phyloP scores from a whole-genome alignment of 768 basidiomycete species.

The Wakefieldia striispora region DNA sequence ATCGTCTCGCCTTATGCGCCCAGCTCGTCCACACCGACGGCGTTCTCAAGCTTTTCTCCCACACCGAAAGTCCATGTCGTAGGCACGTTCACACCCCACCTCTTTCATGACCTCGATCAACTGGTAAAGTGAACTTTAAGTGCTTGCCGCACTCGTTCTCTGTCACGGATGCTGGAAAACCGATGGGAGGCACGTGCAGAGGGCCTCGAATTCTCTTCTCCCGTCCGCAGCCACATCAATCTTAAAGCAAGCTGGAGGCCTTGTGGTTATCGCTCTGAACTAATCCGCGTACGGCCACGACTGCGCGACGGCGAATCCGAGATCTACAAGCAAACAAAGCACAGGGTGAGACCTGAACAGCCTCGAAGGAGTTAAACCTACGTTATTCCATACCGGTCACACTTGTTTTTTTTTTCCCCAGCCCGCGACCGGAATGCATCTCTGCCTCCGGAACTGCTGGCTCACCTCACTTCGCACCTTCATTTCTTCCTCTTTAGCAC shows the following conservation, averaged over 20 bases:
- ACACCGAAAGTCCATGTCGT: constrained; percentile 25
- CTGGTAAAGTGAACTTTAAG: constrained; percentile 24
- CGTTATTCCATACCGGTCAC: constrained; percentile 4
- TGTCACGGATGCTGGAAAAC: not conserved
- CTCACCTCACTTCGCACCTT: not conserved
- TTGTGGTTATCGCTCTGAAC: constrained; percentile 12
- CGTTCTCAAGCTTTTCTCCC: constrained; percentile 25
- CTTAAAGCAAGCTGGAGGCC: not conserved
- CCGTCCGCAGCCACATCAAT: not conserved
- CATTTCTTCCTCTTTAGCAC: not conserved
- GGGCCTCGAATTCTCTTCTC: constrained; percentile 4
- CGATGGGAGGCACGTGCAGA: not conserved
- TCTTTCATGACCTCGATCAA: constrained; percentile 22
- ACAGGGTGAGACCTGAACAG: constrained; percentile 22
- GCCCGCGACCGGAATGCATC: not conserved
- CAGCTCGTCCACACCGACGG: constrained; percentile 27
- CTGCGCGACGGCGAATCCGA: not conserved
- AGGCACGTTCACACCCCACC: constrained; percentile 33
- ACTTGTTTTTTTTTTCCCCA: not conserved
- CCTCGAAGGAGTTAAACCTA: constrained; percentile 36
- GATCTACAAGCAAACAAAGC: constrained; percentile 19
- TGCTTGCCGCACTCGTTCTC: constrained; percentile 3
- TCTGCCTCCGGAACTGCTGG: constrained; percentile 2
- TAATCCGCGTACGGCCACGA: constrained; percentile 4
- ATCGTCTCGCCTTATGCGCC: constrained; percentile 15